phyloP scores from a whole-genome alignment of 2,329 filamentous ascomycete genomes.

The Boeremia exigua region DNA sequence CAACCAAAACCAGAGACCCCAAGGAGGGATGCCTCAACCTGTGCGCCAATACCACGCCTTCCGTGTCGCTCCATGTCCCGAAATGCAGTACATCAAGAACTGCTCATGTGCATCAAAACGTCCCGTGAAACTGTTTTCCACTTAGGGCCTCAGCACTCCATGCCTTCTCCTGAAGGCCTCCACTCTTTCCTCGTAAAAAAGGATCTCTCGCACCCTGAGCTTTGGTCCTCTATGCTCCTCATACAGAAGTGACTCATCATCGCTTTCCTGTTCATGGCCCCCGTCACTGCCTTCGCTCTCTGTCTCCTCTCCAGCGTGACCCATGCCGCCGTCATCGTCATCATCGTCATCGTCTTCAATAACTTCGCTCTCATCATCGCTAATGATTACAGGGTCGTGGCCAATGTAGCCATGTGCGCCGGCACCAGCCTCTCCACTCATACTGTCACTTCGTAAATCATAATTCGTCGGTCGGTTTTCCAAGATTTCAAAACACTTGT shows the following conservation, averaged over 20 bases:
- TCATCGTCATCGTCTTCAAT: constrained; percentile 57
- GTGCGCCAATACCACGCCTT: constrained; percentile 4
- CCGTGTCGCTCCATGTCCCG: not conserved
- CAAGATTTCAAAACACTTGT: constrained; percentile 82
- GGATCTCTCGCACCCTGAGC: constrained; percentile 75
- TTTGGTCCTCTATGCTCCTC: constrained; percentile 53
- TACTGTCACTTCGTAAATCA: constrained; percentile 42
- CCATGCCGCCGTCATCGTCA: constrained; percentile 58
- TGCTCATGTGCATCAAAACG: not conserved
- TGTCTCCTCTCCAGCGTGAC: constrained; percentile 48
- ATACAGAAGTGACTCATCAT: constrained; percentile 59
- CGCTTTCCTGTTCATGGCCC: constrained; percentile 50
- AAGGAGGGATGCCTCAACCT: constrained; percentile 1
- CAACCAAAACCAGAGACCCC: not conserved
- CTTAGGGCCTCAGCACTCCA: constrained; percentile 42
- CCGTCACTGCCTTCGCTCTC: constrained; percentile 47
- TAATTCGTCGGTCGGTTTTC: constrained; percentile 63
- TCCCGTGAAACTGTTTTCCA: not conserved
- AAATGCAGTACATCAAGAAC: constrained; percentile 2
- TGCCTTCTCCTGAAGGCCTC: constrained; percentile 80
- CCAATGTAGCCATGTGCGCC: constrained; percentile 27
- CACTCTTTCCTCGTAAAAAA: constrained; percentile 81
- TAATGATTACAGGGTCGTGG: constrained; percentile 42
- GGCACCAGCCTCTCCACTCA: constrained; percentile 31
- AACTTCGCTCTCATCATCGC: constrained; percentile 47